phyloP scores from a whole-genome alignment of 169 alveolate species.

The Cryptosporidium ubiquitum region DNA sequence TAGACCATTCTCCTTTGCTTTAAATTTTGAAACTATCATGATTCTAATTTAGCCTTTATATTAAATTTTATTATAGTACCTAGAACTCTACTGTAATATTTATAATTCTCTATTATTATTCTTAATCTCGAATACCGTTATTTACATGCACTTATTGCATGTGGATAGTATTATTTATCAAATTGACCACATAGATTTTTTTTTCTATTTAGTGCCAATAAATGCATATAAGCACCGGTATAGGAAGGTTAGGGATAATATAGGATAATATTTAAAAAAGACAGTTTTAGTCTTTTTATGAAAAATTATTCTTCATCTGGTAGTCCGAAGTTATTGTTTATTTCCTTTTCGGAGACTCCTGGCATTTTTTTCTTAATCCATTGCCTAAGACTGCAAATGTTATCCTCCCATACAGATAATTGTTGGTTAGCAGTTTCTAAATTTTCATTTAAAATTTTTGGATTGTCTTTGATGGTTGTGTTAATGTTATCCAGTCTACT shows the following conservation, averaged over 20 bases:
- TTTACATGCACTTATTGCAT: neutral
- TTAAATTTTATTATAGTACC: neutral
- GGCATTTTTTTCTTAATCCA: conserved; percentile 74
- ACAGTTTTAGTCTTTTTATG: neutral
- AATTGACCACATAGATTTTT: neutral
- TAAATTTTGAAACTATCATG: neutral
- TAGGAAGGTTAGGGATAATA: neutral
- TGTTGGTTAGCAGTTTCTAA: neutral
- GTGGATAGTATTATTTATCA: neutral
- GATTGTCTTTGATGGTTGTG: conserved; percentile 40
- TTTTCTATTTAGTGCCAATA: too few species aligned
- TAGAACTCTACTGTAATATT: neutral
- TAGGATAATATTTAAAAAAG: too few species aligned
- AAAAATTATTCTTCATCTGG: conserved; percentile 55
- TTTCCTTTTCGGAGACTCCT: conserved; percentile 64
- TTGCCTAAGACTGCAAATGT: conserved; percentile 67
- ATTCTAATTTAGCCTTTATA: neutral
- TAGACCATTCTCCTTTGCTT: neutral
- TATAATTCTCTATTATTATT: neutral
- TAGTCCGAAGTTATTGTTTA: conserved; percentile 70
- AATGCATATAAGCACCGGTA: neutral
- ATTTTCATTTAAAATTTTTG: conserved; percentile 39
- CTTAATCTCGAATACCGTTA: neutral
- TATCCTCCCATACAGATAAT: conserved; percentile 72
- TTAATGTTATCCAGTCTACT: conserved; percentile 25